Base-by-base conservation (phyloP, 306 rosid species). In the Clitoria ternatea region DNA sequence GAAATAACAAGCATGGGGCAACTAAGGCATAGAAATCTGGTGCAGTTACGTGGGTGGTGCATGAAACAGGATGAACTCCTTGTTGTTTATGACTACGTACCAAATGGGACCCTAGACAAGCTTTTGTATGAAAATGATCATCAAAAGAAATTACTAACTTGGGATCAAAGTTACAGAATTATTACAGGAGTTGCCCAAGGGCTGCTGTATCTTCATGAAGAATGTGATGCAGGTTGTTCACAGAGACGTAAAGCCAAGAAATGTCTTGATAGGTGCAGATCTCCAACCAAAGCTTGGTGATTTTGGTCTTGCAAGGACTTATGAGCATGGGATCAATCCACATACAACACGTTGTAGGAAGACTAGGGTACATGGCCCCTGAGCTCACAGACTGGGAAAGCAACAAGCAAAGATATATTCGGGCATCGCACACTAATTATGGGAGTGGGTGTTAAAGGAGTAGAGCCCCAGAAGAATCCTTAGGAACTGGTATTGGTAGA, bases 81-180 rank as follows among this genome's bases (percentile, higher is more conserved):
- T 35, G 72, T 75, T 37, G 79, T 75, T 37, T 79, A 75, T 29
- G 79, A 79, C 50, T 71, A 71, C 29, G 43, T 56, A 56, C 79
- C 84, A 59, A 75, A 75, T 15, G 77, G 84, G 22, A 83, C 81
- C 74, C 72, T 83, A 1, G 79, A 79, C 70, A 79, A 15, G 63
- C 80, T 75, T 69, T 33, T 83, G 2, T 70, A 50, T 26, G 66
- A 75, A 54, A 45, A 52, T 48, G 70, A 61, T 13, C 15, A 57
- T 47, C 78, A 55, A 7, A 74, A 62, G 57, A 82, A 40, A 35
- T 7, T 64, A 15, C 76, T 83, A 6, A 43, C 55, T 55, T 61
- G 74, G 79, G 44, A 35, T 1, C 53, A 27, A 22, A 70, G 81
- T 26, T 75, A 50, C 57, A 83, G 12, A 55, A 74, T 75, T 74